Base-by-base conservation (phyloP, 2,329 filamentous ascomycete genomes). In the Alternaria burnsii region DNA sequence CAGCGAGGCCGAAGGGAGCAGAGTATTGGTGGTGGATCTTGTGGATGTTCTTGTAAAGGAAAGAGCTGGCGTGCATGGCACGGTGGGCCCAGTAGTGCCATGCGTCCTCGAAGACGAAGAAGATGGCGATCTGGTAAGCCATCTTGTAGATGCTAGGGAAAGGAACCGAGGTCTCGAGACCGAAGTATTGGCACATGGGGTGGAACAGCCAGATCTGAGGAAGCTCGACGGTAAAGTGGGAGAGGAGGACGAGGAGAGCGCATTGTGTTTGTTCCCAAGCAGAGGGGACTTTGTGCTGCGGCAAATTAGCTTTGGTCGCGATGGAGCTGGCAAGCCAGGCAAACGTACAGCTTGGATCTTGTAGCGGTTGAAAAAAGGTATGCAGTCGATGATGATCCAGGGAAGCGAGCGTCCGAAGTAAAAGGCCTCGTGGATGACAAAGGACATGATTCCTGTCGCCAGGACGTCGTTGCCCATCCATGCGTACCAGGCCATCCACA, bases 11-110 rank as follows among this genome's bases (percentile, higher is more conserved):
- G 76, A 99, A 99, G 18, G 95, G 95, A 12, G 95, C 95, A 38
- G 93, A 97, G 85, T 99, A 99, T 76, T 95, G 94, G 85, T 99
- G 95, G 84, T 99, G 95, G 72, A 99, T 94, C 85, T 99, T 99
- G 87, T 99, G 95, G 74, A 99, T 92, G 75, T 89, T 87, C 85
- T 93, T 97, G 88, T 99, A 99, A 6, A 99, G 89, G 67, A 66
- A 72, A 40, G 93, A 92, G 22, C 92, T 94, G 84, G 93, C 96
- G 85, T 99, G 95, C 82, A 99, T 88, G 43, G 87, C 88, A 71
- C 95, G 93, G 83, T 99, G 95, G 70, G 88, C 89, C 89, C 94
- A 98, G 86, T 99, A 99, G 82, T 99, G 95, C 95, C 95, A 99
- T 69, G 94, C 84, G 81, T 99, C 95, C 81, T 99, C 95, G 75